Conservation (phyloP, 2,329 filamentous ascomycete genomes). For the Colletotrichum scovillei region DNA sequence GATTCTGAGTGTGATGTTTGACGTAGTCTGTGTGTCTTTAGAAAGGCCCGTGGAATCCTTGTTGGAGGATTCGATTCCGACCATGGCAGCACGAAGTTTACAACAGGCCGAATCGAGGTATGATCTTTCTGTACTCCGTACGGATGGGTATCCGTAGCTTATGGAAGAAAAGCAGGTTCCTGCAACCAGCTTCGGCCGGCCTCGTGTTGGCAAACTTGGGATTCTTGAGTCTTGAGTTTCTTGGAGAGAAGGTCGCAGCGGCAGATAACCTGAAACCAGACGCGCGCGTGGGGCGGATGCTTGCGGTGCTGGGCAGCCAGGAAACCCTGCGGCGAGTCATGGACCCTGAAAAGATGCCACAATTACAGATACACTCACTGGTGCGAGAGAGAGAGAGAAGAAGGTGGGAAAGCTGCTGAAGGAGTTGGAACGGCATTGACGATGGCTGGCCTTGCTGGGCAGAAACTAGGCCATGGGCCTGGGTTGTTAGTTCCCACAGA, state of each 20-base stretch:
- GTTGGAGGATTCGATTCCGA: neutral
- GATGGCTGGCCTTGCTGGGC: slow-evolving; percentile 28
- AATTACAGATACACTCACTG: too few relatives aligned
- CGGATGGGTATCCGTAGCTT: too few relatives aligned
- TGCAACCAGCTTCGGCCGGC: too few relatives aligned
- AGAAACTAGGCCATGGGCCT: neutral
- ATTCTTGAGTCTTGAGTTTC: too few relatives aligned
- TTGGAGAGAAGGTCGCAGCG: neutral
- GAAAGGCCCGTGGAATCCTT: neutral
- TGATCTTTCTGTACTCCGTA: too few relatives aligned
- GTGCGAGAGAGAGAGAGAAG: too few relatives aligned
- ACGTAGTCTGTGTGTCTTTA: neutral
- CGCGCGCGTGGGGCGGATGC: slow-evolving; percentile 1
- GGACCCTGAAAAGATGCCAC: neutral
- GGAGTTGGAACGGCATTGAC: neutral
- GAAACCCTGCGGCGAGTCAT: slow-evolving; percentile 8
- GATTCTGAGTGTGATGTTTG: neutral
- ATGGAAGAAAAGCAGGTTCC: too few relatives aligned
- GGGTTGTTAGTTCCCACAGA: neutral
- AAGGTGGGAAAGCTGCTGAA: neutral
- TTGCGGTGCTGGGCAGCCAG: neutral
- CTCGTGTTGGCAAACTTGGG: too few relatives aligned
- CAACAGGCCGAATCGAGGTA: too few relatives aligned
- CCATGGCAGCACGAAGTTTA: neutral
- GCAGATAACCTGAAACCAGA: slow-evolving; percentile 10